Percentiles rank a stretch among this genome's conserved stretches.
phyloP scores from a whole-genome alignment of 1,284 basidiomycete species.

The Pyrrhoderma lamaoense region DNA sequence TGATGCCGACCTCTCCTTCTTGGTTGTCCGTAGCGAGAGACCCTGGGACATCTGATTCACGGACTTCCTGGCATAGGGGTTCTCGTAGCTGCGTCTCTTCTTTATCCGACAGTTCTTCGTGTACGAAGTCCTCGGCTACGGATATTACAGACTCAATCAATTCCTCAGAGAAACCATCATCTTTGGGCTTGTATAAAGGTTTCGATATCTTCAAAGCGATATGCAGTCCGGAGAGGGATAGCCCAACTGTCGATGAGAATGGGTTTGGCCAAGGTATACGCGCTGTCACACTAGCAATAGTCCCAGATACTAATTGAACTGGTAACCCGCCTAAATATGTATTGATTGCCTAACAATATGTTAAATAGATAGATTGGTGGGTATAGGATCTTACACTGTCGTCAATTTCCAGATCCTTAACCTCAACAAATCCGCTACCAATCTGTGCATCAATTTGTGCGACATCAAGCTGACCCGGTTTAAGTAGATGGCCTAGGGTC shows the following conservation, averaged over 20 bases:
- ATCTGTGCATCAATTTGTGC: slow-evolving; percentile 90
- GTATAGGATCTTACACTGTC: slow-evolving; percentile 45
- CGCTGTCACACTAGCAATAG: slow-evolving; percentile 65
- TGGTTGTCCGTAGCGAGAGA: slow-evolving; percentile 57
- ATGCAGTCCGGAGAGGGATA: slow-evolving; percentile 57
- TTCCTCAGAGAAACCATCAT: slow-evolving; percentile 30
- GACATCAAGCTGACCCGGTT: slow-evolving; percentile 81
- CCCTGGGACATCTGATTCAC: slow-evolving; percentile 43
- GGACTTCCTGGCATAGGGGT: slow-evolving; percentile 48
- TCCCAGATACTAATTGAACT: slow-evolving; percentile 62
- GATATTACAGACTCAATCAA: slow-evolving; percentile 73
- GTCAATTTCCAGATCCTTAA: slow-evolving; percentile 79
- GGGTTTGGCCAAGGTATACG: slow-evolving; percentile 74
- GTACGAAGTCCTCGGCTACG: slow-evolving; percentile 78
- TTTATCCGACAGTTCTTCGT: slow-evolving; percentile 65
- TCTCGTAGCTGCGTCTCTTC: slow-evolving; percentile 70
- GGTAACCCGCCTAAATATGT: slow-evolving; percentile 62
- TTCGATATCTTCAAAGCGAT: slow-evolving; percentile 51
- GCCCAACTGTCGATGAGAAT: slow-evolving; percentile 59
- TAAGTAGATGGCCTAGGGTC: slow-evolving; percentile 78
- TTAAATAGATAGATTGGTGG: slow-evolving; percentile 1
- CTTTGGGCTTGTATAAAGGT: slow-evolving; percentile 19
- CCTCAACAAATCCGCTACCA: slow-evolving; percentile 79
- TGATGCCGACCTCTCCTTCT: slow-evolving; percentile 40
- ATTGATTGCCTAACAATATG: slow-evolving; percentile 66